Conservation (phyloP, 148 eudicot genomes). For the Rheum nobile region DNA sequence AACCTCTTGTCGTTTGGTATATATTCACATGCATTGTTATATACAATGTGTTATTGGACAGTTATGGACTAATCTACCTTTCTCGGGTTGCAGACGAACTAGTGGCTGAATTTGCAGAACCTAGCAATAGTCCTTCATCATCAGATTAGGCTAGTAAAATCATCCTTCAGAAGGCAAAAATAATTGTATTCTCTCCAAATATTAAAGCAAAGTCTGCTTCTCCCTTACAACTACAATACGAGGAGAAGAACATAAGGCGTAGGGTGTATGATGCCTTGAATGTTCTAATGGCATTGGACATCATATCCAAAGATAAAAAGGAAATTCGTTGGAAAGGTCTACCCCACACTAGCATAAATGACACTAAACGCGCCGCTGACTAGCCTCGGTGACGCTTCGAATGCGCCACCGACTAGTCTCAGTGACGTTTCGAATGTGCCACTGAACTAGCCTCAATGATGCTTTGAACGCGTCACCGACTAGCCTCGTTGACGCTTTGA, state of each 20-base stretch:
- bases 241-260: slow-evolving; percentile 90
- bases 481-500: no score
- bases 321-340: slow-evolving; percentile 96
- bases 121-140: slow-evolving; percentile 32
- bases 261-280: slow-evolving; percentile 93
- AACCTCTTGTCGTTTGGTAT: background rate
- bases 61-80: background rate
- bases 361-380: no score
- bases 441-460: no score
- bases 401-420: no score
- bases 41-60: background rate
- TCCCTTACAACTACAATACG: slow-evolving; percentile 54
- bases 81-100: slow-evolving; percentile 94
- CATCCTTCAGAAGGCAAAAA: background rate
- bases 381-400: no score
- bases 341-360: slow-evolving; percentile 67
- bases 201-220: background rate
- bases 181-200: background rate
- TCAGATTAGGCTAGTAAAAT: slow-evolving; percentile 43
- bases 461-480: no score
- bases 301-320: slow-evolving; percentile 83
- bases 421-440: no score
- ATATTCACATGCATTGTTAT: background rate
- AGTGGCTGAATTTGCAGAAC: slow-evolving; percentile 85
- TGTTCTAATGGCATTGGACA: slow-evolving; percentile 97